phyloP scores from a whole-genome alignment of 2,329 filamentous ascomycete genomes.

The Parafenestella ontariensis region DNA sequence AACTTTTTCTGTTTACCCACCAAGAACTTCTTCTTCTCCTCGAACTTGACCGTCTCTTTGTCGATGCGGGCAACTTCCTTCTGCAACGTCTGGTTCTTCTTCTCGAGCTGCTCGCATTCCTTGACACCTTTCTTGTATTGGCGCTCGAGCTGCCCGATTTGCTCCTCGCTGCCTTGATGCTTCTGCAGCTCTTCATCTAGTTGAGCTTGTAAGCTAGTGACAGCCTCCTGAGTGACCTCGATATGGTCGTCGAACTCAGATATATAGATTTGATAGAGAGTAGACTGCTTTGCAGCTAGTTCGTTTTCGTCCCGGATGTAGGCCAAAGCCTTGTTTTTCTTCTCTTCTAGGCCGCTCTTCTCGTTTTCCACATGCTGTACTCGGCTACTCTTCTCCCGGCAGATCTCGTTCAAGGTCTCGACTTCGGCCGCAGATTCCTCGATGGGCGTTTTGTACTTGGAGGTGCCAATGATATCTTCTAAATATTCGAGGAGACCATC shows the following conservation, averaged over 20 bases:
- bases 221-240: slow-evolving; percentile 85
- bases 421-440: slow-evolving; percentile 92
- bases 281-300: slow-evolving; percentile 84
- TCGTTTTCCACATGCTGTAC: slow-evolving; percentile 99
- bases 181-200: slow-evolving; percentile 89
- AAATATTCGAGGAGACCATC: slow-evolving; percentile 96
- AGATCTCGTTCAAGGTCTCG: slow-evolving; percentile 91
- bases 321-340: slow-evolving; percentile 91
- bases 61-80: slow-evolving; percentile 94
- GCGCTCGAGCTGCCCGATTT: slow-evolving; percentile 89
- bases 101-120: slow-evolving; percentile 82
- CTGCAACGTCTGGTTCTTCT: slow-evolving; percentile 76
- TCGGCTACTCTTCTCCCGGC: slow-evolving; percentile 90
- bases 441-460: slow-evolving; percentile 96
- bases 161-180: slow-evolving; percentile 85
- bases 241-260: slow-evolving; percentile 89
- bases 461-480: slow-evolving; percentile 98
- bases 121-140: slow-evolving; percentile 82
- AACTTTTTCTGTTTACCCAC: slow-evolving; percentile 91
- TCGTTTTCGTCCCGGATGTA: slow-evolving; percentile 95
- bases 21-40: slow-evolving; percentile 96
- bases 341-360: slow-evolving; percentile 89
- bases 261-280: slow-evolving; percentile 90
- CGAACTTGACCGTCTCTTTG: slow-evolving; percentile 95
- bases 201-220: slow-evolving; percentile 86